Evolutionary conservation across 2,329 filamentous ascomycete species (phyloP), one percentile per base, ranked within the genome.

Genomic region (Emericellopsis atlantica): DNA sequence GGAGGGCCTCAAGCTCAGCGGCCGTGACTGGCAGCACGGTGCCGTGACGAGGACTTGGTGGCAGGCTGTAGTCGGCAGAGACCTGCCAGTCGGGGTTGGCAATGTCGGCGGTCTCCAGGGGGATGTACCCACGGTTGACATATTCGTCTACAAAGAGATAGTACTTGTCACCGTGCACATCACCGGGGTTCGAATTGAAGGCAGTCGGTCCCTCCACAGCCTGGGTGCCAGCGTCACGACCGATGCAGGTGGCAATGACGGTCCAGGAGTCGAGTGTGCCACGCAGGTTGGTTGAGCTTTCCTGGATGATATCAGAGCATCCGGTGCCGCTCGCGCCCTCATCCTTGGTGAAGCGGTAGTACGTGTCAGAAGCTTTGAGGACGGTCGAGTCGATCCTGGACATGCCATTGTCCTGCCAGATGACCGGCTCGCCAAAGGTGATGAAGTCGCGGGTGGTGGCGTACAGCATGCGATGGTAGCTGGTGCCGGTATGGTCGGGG

Each of bases 81-180:
- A 74, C 59, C 32, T 56, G 62, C 71, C 71, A 74, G 6, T 51
- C 43, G 0, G 70, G 70, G 11, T 64, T 66, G 10, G 62, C 56
- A 36, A 74, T 65, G 37, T 74, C 61, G 1, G 50, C 46, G 0
- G 71, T 72, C 54, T 71, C 67, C 1, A 75, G 59, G 0, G 71
- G 70, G 10, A 75, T 66, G 46, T 74, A 75, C 0, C 69, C 70
- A 4, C 69, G 61, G 4, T 60, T 63, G 2, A 51, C 56, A 41
- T 72, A 74, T 46, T 75, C 71, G 36, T 75, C 70, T 0, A 74
- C 67, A 36, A 74, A 74, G 0, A 75, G 64, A 46, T 72, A 74
- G 46, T 62, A 74, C 50, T 71, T 73, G 14, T 71, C 59, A 8
- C 70, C 70, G 40, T 72, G 58, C 4, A 61, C 59, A 44, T 75